Percentiles rank a stretch among this genome's conserved stretches.
Evolutionary conservation across 208 protist species (phyloP).

Genomic region (Trypanosoma platydactyli): DNA sequence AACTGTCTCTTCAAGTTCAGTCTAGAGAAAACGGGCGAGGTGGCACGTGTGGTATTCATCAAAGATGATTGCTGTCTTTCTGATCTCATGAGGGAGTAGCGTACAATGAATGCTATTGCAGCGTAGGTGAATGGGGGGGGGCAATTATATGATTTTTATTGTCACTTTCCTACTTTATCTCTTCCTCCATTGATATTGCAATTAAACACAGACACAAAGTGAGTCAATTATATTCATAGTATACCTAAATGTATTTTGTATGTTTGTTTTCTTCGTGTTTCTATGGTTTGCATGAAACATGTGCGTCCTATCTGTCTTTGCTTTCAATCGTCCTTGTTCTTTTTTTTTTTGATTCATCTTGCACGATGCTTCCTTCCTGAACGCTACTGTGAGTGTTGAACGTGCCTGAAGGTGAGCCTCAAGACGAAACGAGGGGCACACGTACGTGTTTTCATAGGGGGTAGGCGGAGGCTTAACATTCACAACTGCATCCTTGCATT

Average conservation of each 20-base stretch:
- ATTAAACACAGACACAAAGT: no score
- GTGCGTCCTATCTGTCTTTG: no score
- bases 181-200: no score
- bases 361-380: no score
- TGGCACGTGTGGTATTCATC: slow-evolving; percentile 25
- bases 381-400: no score
- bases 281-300: neutral
- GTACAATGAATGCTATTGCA: neutral
- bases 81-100: slow-evolving; percentile 32
- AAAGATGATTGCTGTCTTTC: slow-evolving; percentile 20
- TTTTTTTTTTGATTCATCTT: slow-evolving; percentile 8
- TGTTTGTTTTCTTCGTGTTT: slow-evolving; percentile 1
- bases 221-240: no score
- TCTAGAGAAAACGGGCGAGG: slow-evolving; percentile 11
- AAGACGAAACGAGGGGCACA: slow-evolving; percentile 1
- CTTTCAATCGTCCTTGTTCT: no score
- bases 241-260: no score
- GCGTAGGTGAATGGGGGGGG: no score
- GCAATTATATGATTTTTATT: no score
- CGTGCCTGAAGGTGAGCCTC: no score
- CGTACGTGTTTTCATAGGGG: neutral
- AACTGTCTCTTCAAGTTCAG: slow-evolving; percentile 39
- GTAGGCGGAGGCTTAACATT: neutral
- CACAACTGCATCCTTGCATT: slow-evolving; percentile 4
- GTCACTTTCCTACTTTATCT: no score